phyloP scores from a whole-genome alignment of 75 land plant species.

The Pseudotsuga menziesii region DNA sequence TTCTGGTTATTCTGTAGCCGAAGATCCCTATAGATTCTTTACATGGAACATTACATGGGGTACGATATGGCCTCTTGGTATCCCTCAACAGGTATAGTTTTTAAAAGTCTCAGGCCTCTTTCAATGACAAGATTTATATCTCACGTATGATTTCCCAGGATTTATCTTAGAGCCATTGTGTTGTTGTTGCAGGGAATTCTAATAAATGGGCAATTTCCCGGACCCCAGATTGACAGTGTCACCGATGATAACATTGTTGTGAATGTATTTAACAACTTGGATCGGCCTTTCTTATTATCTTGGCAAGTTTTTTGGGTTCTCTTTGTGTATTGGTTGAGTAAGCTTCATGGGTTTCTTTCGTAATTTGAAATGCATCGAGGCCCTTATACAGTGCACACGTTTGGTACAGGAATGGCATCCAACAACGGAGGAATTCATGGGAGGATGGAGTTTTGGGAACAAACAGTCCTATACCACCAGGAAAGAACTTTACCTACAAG shows the following conservation, averaged over 20 bases:
- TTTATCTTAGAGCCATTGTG: not conserved
- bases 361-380: not conserved
- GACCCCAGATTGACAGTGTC: constrained; percentile 63
- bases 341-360: not conserved
- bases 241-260: constrained; percentile 77
- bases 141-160: too few relatives aligned
- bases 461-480: constrained; percentile 34
- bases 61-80: too few relatives aligned
- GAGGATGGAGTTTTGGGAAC: constrained; percentile 29
- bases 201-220: constrained; percentile 92
- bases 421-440: constrained; percentile 22
- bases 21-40: too few relatives aligned
- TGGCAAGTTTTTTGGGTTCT: not conserved
- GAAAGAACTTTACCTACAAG: constrained; percentile 23
- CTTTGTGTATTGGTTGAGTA: not conserved
- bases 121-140: constrained; percentile 12
- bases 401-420: constrained; percentile 30
- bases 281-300: not conserved
- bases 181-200: constrained; percentile 60
- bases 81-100: constrained; percentile 1
- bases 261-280: constrained; percentile 70
- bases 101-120: constrained; percentile 20
- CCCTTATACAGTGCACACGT: not conserved
- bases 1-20: too few relatives aligned
- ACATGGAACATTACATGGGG: too few relatives aligned